phyloP scores from a whole-genome alignment of 805 yeast species.

The Teunomyces barrocoloradensis region DNA sequence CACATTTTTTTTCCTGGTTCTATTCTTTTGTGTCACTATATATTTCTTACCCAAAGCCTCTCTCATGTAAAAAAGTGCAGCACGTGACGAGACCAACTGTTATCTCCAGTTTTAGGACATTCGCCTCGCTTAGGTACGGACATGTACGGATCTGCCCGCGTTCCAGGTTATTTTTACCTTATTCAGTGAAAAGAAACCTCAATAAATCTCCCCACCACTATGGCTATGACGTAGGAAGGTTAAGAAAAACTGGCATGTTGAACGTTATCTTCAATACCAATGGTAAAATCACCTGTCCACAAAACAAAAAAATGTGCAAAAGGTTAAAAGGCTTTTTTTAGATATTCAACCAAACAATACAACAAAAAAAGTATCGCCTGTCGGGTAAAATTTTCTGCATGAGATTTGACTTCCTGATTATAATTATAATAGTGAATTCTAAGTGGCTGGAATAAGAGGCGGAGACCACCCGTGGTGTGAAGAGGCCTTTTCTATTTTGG shows the following conservation, averaged over 20 bases:
- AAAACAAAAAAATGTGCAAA: not conserved
- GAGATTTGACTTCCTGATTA: constrained; percentile 2
- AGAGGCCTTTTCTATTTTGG: not conserved
- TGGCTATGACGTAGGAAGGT: not conserved
- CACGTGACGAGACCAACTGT: constrained; percentile 4
- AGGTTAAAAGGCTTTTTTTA: not conserved
- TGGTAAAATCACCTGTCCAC: not conserved
- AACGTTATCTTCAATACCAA: not conserved
- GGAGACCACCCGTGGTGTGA: not conserved
- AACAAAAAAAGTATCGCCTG: not conserved
- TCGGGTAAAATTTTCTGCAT: constrained; percentile 1
- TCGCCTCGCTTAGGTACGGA: not conserved
- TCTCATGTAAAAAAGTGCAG: not conserved
- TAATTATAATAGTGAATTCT: not conserved
- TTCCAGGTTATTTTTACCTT: constrained; percentile 2
- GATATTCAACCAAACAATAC: not conserved
- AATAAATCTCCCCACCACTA: not conserved
- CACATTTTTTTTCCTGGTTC: not conserved
- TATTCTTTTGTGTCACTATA: not conserved
- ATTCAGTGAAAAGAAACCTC: not conserved
- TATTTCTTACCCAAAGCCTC: not conserved
- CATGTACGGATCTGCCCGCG: not conserved
- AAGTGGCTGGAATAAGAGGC: constrained; percentile 1
- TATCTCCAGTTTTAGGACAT: not conserved
- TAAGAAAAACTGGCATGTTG: not conserved